Conservation (phyloP, 2,329 filamentous ascomycete genomes). For the Macrophomina pseudophaseolina region DNA sequence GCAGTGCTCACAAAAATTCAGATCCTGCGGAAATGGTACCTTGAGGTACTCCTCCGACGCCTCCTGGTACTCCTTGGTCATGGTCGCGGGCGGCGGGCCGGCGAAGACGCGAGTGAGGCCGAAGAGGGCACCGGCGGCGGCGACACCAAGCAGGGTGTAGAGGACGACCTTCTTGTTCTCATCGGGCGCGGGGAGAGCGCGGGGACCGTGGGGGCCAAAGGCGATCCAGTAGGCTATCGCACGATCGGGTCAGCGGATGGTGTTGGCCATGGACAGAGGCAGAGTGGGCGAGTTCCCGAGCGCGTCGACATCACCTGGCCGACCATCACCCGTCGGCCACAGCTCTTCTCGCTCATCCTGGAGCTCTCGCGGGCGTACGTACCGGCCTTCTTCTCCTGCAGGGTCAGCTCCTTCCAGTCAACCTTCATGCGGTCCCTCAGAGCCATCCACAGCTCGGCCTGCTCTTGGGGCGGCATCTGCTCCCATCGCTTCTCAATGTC, state of each 20-base stretch:
- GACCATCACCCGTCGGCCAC: background rate
- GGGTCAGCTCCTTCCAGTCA: constrained; percentile 92
- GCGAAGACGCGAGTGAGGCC: constrained; percentile 72
- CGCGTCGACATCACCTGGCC: background rate
- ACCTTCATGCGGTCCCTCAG: constrained; percentile 98
- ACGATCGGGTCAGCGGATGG: constrained; percentile 20
- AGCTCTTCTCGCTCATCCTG: background rate
- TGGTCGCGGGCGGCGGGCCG: constrained; percentile 74
- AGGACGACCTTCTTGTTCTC: constrained; percentile 80
- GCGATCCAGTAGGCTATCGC: constrained; percentile 96
- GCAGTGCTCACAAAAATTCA: background rate
- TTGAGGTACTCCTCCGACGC: constrained; percentile 91
- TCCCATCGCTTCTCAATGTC: constrained; percentile 99
- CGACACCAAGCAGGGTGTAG: constrained; percentile 72
- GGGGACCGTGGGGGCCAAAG: constrained; percentile 94
- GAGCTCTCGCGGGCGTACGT: constrained; percentile 54
- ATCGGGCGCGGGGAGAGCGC: constrained; percentile 79
- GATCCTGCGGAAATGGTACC: constrained; percentile 61
- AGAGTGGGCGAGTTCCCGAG: background rate
- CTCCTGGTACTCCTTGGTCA: constrained; percentile 98
- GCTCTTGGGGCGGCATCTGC: constrained; percentile 95
- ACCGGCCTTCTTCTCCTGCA: constrained; percentile 99
- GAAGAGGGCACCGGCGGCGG: constrained; percentile 74
- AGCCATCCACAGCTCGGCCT: constrained; percentile 99
- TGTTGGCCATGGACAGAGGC: background rate